Base-by-base conservation (phyloP, 2,329 filamentous ascomycete species). In the Tolypocladium ophioglossoides region DNA sequence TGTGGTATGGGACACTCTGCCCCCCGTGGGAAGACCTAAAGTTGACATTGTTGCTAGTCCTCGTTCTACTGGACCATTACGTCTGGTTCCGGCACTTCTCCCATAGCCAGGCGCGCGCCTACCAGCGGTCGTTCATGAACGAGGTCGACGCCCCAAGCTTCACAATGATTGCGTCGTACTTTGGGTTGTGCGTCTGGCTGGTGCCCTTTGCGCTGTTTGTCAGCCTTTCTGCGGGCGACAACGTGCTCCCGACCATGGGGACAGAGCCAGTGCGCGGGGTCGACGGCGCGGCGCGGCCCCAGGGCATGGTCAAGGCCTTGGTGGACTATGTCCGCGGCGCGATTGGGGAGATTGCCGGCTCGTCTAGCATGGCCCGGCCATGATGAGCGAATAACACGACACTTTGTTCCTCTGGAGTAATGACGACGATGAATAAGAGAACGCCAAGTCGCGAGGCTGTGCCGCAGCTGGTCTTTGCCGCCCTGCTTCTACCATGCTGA, bases 41-140 rank as follows among this genome's bases (percentile, higher is more conserved):
- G 27, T 20, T 34, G 24, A n/a, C 22, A 20, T n/a, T 8, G 11
- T 11, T n/a, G 3, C 20, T 55, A 90, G 84, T 83, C 3, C 79
- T 97, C 37, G 94, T 99, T 12, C 77, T 96, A 2, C 63, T 87
- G 38, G 96, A 99, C 70, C 94, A 99, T 70, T 96, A 90, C 72
- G 77, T 95, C 51, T 99, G 94, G 92, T 97, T 99, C 77, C 83
- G 82, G 54, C 86, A 97, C 72, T 99, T 99, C 71, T 92, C 87
- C 56, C 72, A 77, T 54, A 76, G 79, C 54, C 79, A 85, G 58
- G 70, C 79, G 50, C 72, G 70, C 53, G 75, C 83, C 3, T 83
- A 85, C 70, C 72, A 78, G 54, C 76, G 79, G 63, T 75, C 78
- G 4, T 79, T 81, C 66, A 85, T 87, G 66, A 82, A 89, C 59